Evolutionary conservation across 2,329 filamentous ascomycete species (phyloP).

Genomic region (Leptographium lundbergii): DNA sequence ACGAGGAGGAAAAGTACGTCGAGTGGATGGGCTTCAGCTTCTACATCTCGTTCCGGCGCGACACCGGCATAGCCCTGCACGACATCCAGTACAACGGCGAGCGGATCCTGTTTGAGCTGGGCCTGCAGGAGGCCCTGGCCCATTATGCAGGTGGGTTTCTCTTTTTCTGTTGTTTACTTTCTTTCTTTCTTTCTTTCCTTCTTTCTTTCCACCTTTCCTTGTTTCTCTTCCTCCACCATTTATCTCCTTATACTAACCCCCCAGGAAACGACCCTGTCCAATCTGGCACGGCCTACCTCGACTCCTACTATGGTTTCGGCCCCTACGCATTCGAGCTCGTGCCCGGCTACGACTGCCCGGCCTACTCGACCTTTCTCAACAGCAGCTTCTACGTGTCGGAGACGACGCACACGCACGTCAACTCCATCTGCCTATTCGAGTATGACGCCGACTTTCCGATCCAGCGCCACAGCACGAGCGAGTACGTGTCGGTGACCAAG

Average conservation of each 20-base stretch:
- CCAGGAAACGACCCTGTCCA: slow-evolving; percentile 28
- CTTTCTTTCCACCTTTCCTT: too few species aligned
- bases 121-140: slow-evolving; percentile 40
- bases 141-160: slow-evolving; percentile 25
- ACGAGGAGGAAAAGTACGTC: slow-evolving; percentile 29
- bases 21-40: slow-evolving; percentile 40
- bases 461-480: slow-evolving; percentile 30
- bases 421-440: slow-evolving; percentile 45
- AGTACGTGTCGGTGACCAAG: slow-evolving; percentile 31
- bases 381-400: slow-evolving; percentile 30
- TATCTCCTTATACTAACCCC: too few species aligned
- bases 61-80: slow-evolving; percentile 35
- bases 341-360: slow-evolving; percentile 38
- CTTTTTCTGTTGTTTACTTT: too few species aligned
- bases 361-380: slow-evolving; percentile 36
- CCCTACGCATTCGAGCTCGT: slow-evolving; percentile 31
- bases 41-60: slow-evolving; percentile 34
- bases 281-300: slow-evolving; percentile 32
- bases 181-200: too few species aligned
- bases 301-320: slow-evolving; percentile 34
- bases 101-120: slow-evolving; percentile 41
- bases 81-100: slow-evolving; percentile 42
- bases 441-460: slow-evolving; percentile 35
- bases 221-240: too few species aligned
- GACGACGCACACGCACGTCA: slow-evolving; percentile 29